Percentiles rank a stretch among this genome's conserved stretches.
Conservation (phyloP, 345 rosid genomes). For the Raphanus raphanistrum region DNA sequence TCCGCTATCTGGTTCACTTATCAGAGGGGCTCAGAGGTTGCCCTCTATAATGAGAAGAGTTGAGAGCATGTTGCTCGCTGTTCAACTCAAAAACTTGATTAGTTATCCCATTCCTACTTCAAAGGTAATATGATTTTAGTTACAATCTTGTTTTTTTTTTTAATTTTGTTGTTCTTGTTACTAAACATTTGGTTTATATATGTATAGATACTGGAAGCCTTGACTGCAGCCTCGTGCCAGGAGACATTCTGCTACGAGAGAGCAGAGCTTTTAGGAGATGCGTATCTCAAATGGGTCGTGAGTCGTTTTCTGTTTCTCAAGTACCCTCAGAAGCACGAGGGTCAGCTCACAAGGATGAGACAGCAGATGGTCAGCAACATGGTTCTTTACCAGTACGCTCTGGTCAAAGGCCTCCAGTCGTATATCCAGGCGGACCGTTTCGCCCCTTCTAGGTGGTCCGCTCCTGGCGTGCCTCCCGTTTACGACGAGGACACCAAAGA, state of each 20-base stretch:
- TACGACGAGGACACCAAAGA: constrained; percentile 92
- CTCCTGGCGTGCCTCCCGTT: constrained; percentile 97
- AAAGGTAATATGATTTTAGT: constrained; percentile 51
- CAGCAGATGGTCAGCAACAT: constrained; percentile 98
- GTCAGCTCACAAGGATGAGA: constrained; percentile 97
- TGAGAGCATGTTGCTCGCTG: constrained; percentile 93
- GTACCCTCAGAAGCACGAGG: constrained; percentile 97
- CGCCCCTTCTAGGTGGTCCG: constrained; percentile 99
- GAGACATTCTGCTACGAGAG: constrained; percentile 98
- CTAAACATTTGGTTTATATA: constrained; percentile 1
- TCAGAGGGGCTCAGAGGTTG: constrained; percentile 96
- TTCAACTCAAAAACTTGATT: constrained; percentile 76
- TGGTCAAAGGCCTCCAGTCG: constrained; percentile 84
- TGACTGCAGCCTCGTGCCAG: constrained; percentile 99
- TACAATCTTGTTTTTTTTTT: neutral
- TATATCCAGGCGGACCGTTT: constrained; percentile 98
- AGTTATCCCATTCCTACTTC: constrained; percentile 69
- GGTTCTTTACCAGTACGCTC: constrained; percentile 83
- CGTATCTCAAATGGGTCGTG: constrained; percentile 97
- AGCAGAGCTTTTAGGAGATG: constrained; percentile 99
- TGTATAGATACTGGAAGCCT: constrained; percentile 89
- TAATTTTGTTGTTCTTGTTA: neutral
- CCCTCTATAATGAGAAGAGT: constrained; percentile 98
- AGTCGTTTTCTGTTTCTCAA: constrained; percentile 91
- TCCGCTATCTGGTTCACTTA: constrained; percentile 93